These are phyloP conservation scores for Onygenales sp. DNA, from an alignment of 2,329 filamentous ascomycete genomes.

Conservation along the genomic window DNA sequence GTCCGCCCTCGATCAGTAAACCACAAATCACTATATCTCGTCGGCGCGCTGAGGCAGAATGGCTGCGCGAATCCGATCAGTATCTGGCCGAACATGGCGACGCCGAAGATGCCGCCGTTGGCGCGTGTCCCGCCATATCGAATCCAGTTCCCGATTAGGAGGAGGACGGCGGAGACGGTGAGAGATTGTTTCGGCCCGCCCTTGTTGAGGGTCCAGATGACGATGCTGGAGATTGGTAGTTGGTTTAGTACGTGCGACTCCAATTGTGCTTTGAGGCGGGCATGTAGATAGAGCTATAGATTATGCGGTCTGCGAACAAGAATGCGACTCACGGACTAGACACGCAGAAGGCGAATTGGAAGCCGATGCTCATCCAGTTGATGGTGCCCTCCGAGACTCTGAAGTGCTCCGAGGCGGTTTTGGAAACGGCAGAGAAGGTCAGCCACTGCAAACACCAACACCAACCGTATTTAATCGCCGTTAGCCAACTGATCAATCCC, in stretches of 20 bases:
- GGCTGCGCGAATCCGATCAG: conserved; percentile 83
- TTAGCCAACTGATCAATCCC: neutral
- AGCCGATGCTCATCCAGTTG: conserved; percentile 88
- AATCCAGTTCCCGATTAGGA: conserved; percentile 83
- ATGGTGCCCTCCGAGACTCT: conserved; percentile 62
- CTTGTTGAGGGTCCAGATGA: conserved; percentile 68
- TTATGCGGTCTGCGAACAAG: neutral
- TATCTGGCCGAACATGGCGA: conserved; percentile 86
- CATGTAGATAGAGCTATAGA: neutral
- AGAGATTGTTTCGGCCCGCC: conserved; percentile 70
- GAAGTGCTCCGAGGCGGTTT: conserved; percentile 66
- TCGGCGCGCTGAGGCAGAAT: conserved; percentile 82
- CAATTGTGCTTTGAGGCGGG: too few relatives aligned
- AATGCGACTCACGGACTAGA: conserved; percentile 52
- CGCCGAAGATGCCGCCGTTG: conserved; percentile 53
- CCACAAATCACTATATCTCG: conserved; percentile 88
- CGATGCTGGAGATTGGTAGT: conserved; percentile 30
- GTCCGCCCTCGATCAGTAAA: conserved; percentile 79
- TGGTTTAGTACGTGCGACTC: neutral
- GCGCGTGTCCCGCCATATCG: conserved; percentile 62
- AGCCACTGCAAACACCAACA: conserved; percentile 57
- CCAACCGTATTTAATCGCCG: neutral
- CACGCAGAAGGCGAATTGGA: conserved; percentile 73
- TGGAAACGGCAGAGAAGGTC: conserved; percentile 77
- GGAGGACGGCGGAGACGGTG: conserved; percentile 59